Evolutionary conservation across 1,284 basidiomycete genomes (phyloP), one percentile per base, ranked within the genome.

Genomic region (Rhizoctonia solani): DNA sequence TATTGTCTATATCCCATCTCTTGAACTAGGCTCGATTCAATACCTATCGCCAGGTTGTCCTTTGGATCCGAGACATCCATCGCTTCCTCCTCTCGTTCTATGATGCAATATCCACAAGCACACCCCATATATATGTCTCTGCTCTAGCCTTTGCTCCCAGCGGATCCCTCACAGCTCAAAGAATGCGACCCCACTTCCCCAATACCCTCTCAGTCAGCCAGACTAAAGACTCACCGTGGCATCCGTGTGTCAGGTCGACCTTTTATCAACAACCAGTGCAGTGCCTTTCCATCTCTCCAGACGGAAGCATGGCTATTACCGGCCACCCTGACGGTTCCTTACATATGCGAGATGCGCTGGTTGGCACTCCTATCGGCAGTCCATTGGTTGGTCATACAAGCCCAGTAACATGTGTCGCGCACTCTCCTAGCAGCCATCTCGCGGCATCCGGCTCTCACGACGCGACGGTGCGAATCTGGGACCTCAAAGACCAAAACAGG

Each of bases 291-390:
- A 34, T 44, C 29, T 68, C 67, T 4, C 44, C 68, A 2, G 58
- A 65, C 65, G 58, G 69, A 14, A 53, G 23, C 14, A 19, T 14
- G 30, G 5, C 69, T 37, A 68, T 34, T 52, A n/a, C 54, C 67
- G 9, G 61, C 37, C 11, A 34, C 11, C 65, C 68, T n/a, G 19
- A 49, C 4, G 59, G 34, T 4, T 54, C 56, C 0, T 32, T 70
- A 5, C 49, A 47, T 5, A 8, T 70, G 19, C 69, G 68, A 52
- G 53, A 70, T 66, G 27, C 23, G 16, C 19, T n/a, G 16, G 68
- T 30, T 16, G 25, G 56, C n/a, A 27, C 5, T 21, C 53, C 8
- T 27, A 8, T 56, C 4, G 29, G 23, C 19, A 39, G 37, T 8
- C 39, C 65, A 25, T 4, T 50, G 11, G 13, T 37, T 1, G 59